Evolutionary conservation across 1,284 basidiomycete genomes (phyloP), one percentile per base, ranked within the genome.

Genomic region (Puccinia triticina): DNA sequence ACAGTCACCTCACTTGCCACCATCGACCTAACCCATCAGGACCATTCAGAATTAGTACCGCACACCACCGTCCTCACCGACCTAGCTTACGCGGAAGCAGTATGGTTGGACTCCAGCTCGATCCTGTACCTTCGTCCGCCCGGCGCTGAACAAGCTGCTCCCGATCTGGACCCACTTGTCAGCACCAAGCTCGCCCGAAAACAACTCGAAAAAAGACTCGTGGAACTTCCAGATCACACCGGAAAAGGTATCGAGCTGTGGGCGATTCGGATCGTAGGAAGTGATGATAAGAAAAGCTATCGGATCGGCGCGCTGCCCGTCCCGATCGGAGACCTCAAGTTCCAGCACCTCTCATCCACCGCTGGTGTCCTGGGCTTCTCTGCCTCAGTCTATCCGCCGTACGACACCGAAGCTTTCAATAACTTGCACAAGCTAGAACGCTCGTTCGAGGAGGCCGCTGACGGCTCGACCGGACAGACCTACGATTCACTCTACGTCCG

Each of bases 181-280:
- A 46, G 29, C n/a, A 61, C 29, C 29, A 48, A 59, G 64, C n/a
- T 43, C 12, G 78, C 78, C 2, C 40, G 4, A 21, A 64, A 81
- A 48, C 26, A 43, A 26, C 67, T 81, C 23, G 43, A 81, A 46
- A 29, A 59, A 32, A 10, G 69, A 32, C 69, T 81, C 23, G 34
- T 73, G 18, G 32, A 53, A 3, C 29, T 81, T 0, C n/a, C 67
- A 0, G 64, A 37, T 73, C 53, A 73, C 37, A 8, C 23, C 16
- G 69, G 78, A 34, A 81, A 82, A 57, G 53, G n/a, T 2, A 74
- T 82, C 46, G 79, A 82, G 48, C 32, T 82, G 23, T 82, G 79
- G 79, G 79, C 72, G 26, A 66, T 74, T 37, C 32, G 29, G 21
- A 50, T 82, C 4, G n/a, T 18, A 8, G n/a, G 10, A 23, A 46